phyloP scores from a whole-genome alignment of 2,329 filamentous ascomycete genomes.

The Cadophora gregata region DNA sequence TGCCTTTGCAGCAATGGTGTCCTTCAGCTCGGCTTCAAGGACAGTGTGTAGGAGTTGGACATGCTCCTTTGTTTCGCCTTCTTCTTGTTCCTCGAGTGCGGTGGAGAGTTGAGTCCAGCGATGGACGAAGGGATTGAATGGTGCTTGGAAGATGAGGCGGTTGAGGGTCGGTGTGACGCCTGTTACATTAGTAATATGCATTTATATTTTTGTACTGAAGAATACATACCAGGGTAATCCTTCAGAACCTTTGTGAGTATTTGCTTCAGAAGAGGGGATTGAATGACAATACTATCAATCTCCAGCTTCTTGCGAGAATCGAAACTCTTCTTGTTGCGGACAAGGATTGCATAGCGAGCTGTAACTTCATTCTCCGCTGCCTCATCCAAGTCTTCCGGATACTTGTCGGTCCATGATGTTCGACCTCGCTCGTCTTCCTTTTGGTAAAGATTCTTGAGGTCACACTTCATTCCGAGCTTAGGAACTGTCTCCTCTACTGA shows the following conservation, averaged over 20 bases:
- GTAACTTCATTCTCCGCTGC: conserved; percentile 67
- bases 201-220: neutral
- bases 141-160: conserved; percentile 64
- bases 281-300: conserved; percentile 67
- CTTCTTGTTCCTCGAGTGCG: conserved; percentile 50
- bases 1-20: conserved; percentile 54
- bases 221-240: conserved; percentile 32
- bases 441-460: conserved; percentile 55
- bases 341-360: conserved; percentile 64
- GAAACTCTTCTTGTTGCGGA: conserved; percentile 62
- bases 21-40: conserved; percentile 57
- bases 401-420: conserved; percentile 61
- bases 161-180: conserved; percentile 64
- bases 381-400: conserved; percentile 59
- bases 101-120: conserved; percentile 60
- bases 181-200: conserved; percentile 42
- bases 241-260: conserved; percentile 52
- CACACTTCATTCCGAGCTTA: conserved; percentile 45
- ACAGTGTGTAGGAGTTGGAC: conserved; percentile 54
- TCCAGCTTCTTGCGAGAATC: conserved; percentile 65
- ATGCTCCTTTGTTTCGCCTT: conserved; percentile 53
- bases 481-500: neutral
- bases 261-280: conserved; percentile 65
- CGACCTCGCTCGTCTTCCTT: conserved; percentile 57
- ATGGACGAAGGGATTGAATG: conserved; percentile 70